A percentile compares a stretch with the other conserved stretches of the same genome.
Conservation (phyloP, 108 stramenopile genomes). For the Conticribra guillardii region DNA sequence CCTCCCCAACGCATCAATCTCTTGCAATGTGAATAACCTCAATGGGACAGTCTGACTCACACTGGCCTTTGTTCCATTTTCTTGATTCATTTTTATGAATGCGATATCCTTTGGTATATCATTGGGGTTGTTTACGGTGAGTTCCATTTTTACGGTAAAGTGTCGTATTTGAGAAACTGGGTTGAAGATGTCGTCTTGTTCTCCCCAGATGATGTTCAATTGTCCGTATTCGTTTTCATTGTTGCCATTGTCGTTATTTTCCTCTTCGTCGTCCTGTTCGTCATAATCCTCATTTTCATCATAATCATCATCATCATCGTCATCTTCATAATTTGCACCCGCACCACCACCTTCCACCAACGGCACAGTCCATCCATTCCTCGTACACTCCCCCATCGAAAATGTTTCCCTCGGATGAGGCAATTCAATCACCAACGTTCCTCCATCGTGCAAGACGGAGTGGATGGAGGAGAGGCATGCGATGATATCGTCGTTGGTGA, state of each 20-base stretch:
- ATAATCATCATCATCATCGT: too few species aligned
- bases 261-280: too few species aligned
- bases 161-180: constrained; percentile 77
- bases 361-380: constrained; percentile 81
- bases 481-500: constrained; percentile 76
- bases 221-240: constrained; percentile 65
- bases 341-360: constrained; percentile 60
- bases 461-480: constrained; percentile 58
- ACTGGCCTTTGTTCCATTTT: constrained; percentile 39
- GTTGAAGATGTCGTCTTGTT: constrained; percentile 83
- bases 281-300: too few species aligned
- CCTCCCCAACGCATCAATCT: constrained; percentile 72
- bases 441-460: constrained; percentile 46
- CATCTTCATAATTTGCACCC: too few species aligned
- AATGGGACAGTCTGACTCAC: constrained; percentile 78
- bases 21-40: constrained; percentile 85
- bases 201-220: constrained; percentile 82
- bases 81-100: too few species aligned
- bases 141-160: constrained; percentile 74
- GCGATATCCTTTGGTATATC: too few species aligned
- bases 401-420: constrained; percentile 88
- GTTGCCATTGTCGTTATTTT: constrained; percentile 51
- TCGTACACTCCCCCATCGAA: constrained; percentile 78
- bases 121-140: constrained; percentile 40
- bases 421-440: constrained; percentile 76